These are phyloP conservation scores for Ramichloridium luteum DNA, from an alignment of 2,329 filamentous ascomycete genomes.

Conservation along the genomic window DNA sequence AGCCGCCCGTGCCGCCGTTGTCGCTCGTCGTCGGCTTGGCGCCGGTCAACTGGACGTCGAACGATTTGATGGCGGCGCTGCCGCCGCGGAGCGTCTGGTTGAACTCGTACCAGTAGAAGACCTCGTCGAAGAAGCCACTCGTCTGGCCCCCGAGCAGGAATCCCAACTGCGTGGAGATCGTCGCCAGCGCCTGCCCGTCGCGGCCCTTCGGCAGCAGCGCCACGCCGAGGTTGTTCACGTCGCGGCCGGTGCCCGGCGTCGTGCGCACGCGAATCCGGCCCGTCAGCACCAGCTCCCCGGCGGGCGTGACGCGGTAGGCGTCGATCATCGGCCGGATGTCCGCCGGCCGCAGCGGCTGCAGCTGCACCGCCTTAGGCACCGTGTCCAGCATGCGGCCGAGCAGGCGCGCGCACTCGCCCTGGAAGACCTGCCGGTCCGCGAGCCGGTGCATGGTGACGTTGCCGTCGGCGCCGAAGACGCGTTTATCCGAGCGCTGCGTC, in stretches of 20 bases:
- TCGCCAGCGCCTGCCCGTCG: background rate
- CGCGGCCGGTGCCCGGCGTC: background rate
- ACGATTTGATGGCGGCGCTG: background rate
- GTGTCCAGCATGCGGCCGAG: background rate
- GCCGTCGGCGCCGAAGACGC: conserved; percentile 22
- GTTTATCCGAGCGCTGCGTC: conserved; percentile 23
- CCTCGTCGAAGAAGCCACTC: background rate
- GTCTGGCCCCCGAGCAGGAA: background rate
- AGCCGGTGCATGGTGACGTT: conserved; percentile 24
- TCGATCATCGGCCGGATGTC: background rate
- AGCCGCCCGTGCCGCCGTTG: background rate
- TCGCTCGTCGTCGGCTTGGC: background rate
- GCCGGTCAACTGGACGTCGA: background rate
- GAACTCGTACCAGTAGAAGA: background rate
- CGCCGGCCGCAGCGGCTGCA: background rate
- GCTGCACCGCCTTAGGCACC: background rate
- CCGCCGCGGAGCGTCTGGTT: background rate
- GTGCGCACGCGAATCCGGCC: background rate
- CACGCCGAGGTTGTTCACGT: background rate
- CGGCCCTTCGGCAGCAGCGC: background rate
- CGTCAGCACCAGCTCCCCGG: background rate
- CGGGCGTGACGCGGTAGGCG: background rate
- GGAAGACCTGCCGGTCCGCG: conserved; percentile 2
- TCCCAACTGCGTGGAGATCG: background rate
- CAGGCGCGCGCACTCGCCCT: background rate